phyloP scores from a whole-genome alignment of 2,329 filamentous ascomycete species.

The Tympanopsis confertula region DNA sequence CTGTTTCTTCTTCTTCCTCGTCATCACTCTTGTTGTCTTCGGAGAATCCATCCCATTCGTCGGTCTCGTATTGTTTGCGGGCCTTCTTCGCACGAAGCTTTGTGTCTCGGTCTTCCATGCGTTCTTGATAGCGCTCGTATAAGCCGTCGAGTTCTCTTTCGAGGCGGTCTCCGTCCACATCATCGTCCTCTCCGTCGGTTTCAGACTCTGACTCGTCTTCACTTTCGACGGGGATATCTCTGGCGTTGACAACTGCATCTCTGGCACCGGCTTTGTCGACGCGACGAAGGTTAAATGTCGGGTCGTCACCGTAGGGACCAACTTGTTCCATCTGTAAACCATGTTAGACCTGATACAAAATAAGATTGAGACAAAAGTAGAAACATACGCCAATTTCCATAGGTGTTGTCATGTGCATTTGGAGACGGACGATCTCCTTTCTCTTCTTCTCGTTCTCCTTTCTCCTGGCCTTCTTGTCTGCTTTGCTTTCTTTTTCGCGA shows the following conservation, averaged over 20 bases:
- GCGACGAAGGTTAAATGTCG: conserved; percentile 76
- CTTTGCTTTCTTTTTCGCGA: conserved; percentile 64
- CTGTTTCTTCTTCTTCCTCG: conserved; percentile 30
- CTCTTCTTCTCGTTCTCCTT: conserved; percentile 89
- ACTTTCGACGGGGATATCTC: conserved; percentile 52
- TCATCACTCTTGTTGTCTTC: conserved; percentile 45
- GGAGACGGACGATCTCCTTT: conserved; percentile 89
- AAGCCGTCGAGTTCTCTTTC: conserved; percentile 77
- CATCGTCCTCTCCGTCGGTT: conserved; percentile 47
- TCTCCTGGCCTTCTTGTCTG: conserved; percentile 72
- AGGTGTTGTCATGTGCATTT: conserved; percentile 91
- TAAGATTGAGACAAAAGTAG: no score
- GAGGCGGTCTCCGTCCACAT: conserved; percentile 70
- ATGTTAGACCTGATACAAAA: no score
- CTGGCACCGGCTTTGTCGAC: conserved; percentile 66
- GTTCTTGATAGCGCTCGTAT: conserved; percentile 77
- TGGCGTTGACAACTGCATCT: conserved; percentile 61
- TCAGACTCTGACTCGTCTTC: conserved; percentile 14
- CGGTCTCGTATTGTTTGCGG: conserved; percentile 68
- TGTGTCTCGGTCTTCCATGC: conserved; percentile 67
- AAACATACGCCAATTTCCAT: conserved; percentile 95
- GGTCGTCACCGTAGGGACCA: conserved; percentile 65
- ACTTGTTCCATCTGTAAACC: conserved; percentile 80
- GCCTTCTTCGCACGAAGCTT: conserved; percentile 87
- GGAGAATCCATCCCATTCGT: conserved; percentile 87